phyloP scores from a whole-genome alignment of 257 asterid genomes.

The Solanum virginianum region DNA sequence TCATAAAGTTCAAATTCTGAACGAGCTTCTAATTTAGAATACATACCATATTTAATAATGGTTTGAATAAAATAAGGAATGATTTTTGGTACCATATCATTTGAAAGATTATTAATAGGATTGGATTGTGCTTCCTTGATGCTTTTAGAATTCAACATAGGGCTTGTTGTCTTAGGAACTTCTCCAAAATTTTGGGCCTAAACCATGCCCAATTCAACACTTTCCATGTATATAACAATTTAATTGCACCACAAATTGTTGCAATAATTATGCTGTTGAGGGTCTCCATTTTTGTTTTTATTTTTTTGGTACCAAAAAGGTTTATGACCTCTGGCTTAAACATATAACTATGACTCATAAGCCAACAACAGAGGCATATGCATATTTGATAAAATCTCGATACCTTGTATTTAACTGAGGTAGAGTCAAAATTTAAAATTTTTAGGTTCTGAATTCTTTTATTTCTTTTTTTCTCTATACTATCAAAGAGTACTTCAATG shows the following conservation, averaged over 20 bases:
- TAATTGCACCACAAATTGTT: not conserved
- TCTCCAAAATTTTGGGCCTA: slow-evolving; percentile 17
- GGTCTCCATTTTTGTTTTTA: slow-evolving; percentile 4
- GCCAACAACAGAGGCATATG: not conserved
- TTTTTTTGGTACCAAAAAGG: not conserved
- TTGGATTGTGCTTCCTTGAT: slow-evolving; percentile 15
- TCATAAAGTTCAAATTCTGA: not conserved
- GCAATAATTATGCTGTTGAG: not conserved
- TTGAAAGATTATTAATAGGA: slow-evolving; percentile 17
- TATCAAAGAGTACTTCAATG: too few species aligned
- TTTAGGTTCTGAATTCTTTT: not conserved
- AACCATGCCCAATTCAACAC: slow-evolving; percentile 26
- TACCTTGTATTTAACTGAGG: not conserved
- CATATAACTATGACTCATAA: not conserved
- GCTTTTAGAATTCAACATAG: slow-evolving; percentile 6
- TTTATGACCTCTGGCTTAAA: not conserved
- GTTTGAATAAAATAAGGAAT: slow-evolving; percentile 3
- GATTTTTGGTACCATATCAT: slow-evolving; percentile 13
- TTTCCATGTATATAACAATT: slow-evolving; percentile 1
- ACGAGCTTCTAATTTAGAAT: too few species aligned
- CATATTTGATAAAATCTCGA: not conserved
- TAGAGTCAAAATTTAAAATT: not conserved
- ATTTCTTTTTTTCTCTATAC: too few species aligned
- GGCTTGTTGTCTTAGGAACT: slow-evolving; percentile 16
- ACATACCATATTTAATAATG: too few species aligned